These are phyloP conservation scores for Pachysandra terminalis DNA, from an alignment of 164 flowering plant genomes.

Conservation along the genomic window DNA sequence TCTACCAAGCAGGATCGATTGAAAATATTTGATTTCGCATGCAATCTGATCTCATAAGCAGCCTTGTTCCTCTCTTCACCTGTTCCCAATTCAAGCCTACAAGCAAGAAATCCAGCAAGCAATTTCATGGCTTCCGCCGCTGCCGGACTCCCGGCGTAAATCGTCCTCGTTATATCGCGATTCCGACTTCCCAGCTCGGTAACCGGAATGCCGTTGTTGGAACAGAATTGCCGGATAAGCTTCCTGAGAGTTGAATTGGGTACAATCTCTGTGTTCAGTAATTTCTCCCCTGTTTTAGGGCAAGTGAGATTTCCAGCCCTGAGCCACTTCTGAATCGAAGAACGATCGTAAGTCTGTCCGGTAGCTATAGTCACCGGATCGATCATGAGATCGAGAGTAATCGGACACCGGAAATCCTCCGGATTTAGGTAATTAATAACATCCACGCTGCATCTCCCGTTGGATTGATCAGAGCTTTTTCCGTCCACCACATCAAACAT, in stretches of 20 bases:
- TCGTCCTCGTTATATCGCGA: conserved; percentile 33
- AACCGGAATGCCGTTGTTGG: conserved; percentile 33
- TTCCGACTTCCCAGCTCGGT: conserved; percentile 26
- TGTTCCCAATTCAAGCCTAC: no score
- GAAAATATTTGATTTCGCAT: conserved; percentile 65
- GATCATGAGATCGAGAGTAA: no score
- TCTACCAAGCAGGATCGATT: conserved; percentile 58
- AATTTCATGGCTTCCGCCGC: no score
- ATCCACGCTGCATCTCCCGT: conserved; percentile 14
- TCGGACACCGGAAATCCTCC: conserved; percentile 81
- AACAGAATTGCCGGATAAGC: conserved; percentile 49
- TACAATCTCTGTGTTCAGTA: no score
- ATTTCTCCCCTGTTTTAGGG: no score
- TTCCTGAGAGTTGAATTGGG: no score
- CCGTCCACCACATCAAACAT: conserved; percentile 21
- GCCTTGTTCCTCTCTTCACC: no score
- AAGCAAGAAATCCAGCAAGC: no score
- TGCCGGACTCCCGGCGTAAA: conserved; percentile 33
- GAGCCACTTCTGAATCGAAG: no score
- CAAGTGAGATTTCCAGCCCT: no score
- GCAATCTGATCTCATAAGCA: conserved; percentile 62
- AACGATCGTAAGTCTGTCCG: conserved; percentile 83
- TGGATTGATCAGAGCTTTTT: conserved; percentile 9
- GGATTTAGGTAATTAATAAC: conserved; percentile 37
- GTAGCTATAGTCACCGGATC: conserved; percentile 78